A percentile compares a stretch with the other conserved stretches of the same genome.
Conservation (phyloP, 139 green algal species). For the Micractinium sp. region DNA sequence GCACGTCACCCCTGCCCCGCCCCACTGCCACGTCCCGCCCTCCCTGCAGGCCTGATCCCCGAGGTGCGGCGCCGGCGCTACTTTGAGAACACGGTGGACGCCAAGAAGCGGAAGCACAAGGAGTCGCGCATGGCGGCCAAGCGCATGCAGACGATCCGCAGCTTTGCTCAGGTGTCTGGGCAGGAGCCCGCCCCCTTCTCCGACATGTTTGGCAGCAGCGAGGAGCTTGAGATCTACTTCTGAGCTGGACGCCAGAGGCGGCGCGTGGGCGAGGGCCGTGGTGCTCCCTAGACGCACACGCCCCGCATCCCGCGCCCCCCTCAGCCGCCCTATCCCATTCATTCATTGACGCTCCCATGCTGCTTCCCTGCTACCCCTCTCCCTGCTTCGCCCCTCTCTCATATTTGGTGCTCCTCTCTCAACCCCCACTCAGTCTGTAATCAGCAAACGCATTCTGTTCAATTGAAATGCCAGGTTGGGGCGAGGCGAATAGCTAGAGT, state of each 20-base stretch:
- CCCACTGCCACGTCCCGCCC: not conserved
- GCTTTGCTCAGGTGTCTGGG: conserved; percentile 37
- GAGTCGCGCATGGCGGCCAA: conserved; percentile 49
- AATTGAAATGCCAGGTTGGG: no score
- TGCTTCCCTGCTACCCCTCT: not conserved
- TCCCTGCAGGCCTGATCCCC: conserved; percentile 41
- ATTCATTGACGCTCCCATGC: no score
- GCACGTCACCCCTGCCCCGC: not conserved
- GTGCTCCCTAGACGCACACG: not conserved
- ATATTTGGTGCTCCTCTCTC: not conserved
- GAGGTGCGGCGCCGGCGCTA: conserved; percentile 57
- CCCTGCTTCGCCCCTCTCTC: not conserved
- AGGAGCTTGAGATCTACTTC: conserved; percentile 22
- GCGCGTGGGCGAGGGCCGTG: not conserved
- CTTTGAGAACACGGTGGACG: conserved; percentile 62
- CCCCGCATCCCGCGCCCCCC: not conserved
- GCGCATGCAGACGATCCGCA: conserved; percentile 17
- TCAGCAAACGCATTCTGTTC: no score
- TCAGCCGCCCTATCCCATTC: not conserved
- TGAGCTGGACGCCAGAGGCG: not conserved
- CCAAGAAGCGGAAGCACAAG: conserved; percentile 60
- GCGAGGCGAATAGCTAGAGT: no score
- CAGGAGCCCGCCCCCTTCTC: conserved; percentile 52
- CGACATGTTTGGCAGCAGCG: conserved; percentile 49
- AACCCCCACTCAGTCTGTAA: not conserved